phyloP scores from a whole-genome alignment of 306 rosid species.

The Casuarina glauca region DNA sequence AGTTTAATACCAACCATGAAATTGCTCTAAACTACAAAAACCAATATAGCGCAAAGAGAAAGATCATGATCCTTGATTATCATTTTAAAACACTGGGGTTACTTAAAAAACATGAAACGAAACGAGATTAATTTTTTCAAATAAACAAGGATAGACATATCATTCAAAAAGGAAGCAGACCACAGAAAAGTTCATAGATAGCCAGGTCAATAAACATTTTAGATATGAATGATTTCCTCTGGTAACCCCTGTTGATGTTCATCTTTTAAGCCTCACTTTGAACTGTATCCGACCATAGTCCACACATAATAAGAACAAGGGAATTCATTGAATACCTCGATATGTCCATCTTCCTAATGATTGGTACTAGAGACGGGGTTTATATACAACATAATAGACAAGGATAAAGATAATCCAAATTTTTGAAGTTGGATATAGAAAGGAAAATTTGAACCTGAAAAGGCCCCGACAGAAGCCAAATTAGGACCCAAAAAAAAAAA shows the following conservation, averaged over 20 bases:
- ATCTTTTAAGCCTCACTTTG: neutral
- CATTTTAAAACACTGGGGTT: neutral
- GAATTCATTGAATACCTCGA: neutral
- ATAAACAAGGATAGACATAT: neutral
- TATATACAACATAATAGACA: no score
- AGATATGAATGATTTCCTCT: neutral
- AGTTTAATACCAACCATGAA: constrained; percentile 20
- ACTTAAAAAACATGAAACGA: constrained; percentile 8
- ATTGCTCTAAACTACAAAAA: constrained; percentile 6
- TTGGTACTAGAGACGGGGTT: no score
- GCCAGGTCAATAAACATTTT: neutral
- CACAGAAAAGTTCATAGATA: neutral
- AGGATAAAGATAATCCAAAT: no score
- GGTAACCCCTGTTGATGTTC: neutral
- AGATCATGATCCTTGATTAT: neutral
- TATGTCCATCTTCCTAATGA: no score
- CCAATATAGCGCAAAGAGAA: neutral
- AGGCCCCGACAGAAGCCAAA: neutral
- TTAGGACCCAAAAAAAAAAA: neutral
- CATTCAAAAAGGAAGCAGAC: neutral
- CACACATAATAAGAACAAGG: no score
- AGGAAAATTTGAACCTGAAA: no score
- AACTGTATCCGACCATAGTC: neutral
- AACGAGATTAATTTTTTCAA: neutral
- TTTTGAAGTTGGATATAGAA: no score